phyloP scores from a whole-genome alignment of 2,329 filamentous ascomycete species.

The Penicillium sp. region DNA sequence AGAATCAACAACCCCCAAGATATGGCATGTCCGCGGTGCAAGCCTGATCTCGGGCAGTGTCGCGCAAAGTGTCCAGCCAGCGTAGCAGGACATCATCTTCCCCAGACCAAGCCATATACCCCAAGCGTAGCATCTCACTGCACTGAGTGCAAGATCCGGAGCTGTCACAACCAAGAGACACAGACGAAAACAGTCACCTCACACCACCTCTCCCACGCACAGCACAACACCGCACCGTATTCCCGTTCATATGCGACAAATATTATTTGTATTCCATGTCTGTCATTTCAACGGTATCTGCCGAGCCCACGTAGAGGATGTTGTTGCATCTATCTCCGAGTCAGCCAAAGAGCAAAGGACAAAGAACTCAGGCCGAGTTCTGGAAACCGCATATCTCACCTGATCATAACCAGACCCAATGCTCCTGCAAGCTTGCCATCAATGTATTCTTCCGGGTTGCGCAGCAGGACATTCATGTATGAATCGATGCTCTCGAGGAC shows the following conservation, averaged over 20 bases:
- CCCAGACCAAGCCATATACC: not conserved
- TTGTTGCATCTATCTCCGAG: constrained; percentile 74
- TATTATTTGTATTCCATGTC: constrained; percentile 39
- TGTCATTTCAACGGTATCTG: constrained; percentile 50
- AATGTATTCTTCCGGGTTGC: constrained; percentile 86
- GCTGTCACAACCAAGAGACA: not conserved
- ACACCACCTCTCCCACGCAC: not conserved
- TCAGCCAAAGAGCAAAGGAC: constrained; percentile 2
- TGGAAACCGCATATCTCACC: constrained; percentile 51
- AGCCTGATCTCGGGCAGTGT: not conserved
- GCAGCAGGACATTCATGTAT: constrained; percentile 98
- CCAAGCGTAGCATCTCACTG: not conserved
- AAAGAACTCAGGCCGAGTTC: too few relatives aligned
- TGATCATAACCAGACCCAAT: constrained; percentile 86
- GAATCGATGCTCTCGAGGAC: constrained; percentile 87
- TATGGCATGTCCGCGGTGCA: not conserved
- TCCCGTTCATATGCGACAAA: not conserved
- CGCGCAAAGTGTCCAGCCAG: not conserved
- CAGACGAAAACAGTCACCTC: not conserved
- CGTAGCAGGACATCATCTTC: not conserved
- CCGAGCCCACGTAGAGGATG: constrained; percentile 80
- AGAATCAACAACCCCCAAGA: not conserved
- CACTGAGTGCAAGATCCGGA: not conserved
- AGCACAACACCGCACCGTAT: not conserved
- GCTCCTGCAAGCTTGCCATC: constrained; percentile 79